These are phyloP conservation scores for Moesziomyces sp. DNA, from an alignment of 1,284 basidiomycete genomes.

Conservation along the genomic window DNA sequence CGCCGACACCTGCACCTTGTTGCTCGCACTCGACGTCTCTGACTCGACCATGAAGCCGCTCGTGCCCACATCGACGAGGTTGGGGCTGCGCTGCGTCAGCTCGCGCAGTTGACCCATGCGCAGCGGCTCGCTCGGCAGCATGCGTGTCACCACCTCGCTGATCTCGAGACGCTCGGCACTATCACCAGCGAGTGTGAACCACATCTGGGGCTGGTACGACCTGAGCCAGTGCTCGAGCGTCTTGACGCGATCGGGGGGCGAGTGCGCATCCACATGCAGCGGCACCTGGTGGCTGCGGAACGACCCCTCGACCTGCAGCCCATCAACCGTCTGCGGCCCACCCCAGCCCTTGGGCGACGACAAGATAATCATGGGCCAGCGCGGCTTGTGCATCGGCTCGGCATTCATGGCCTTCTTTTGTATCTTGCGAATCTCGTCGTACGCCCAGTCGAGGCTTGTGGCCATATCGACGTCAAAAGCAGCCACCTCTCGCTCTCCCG, in stretches of 20 bases:
- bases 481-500: slow-evolving; percentile 66
- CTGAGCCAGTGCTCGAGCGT: slow-evolving; percentile 78
- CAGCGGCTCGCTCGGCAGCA: slow-evolving; percentile 74
- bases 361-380: slow-evolving; percentile 85
- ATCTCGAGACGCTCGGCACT: slow-evolving; percentile 67
- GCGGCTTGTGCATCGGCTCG: slow-evolving; percentile 80
- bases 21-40: slow-evolving; percentile 71
- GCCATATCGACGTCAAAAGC: slow-evolving; percentile 74
- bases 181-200: slow-evolving; percentile 46
- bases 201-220: slow-evolving; percentile 63
- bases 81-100: slow-evolving; percentile 65
- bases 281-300: slow-evolving; percentile 80
- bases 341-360: slow-evolving; percentile 79
- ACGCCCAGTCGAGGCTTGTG: slow-evolving; percentile 79
- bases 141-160: slow-evolving; percentile 69
- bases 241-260: slow-evolving; percentile 72
- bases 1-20: slow-evolving; percentile 75
- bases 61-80: slow-evolving; percentile 76
- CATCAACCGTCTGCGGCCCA: slow-evolving; percentile 76
- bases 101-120: slow-evolving; percentile 74
- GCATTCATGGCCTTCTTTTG: slow-evolving; percentile 81
- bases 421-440: slow-evolving; percentile 72
- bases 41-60: slow-evolving; percentile 78
- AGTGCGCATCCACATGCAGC: slow-evolving; percentile 77
- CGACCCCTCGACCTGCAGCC: slow-evolving; percentile 80